A percentile compares a stretch with the other conserved stretches of the same genome.
Conservation (phyloP, 257 asterid genomes). For the Rehmannia glutinosa region DNA sequence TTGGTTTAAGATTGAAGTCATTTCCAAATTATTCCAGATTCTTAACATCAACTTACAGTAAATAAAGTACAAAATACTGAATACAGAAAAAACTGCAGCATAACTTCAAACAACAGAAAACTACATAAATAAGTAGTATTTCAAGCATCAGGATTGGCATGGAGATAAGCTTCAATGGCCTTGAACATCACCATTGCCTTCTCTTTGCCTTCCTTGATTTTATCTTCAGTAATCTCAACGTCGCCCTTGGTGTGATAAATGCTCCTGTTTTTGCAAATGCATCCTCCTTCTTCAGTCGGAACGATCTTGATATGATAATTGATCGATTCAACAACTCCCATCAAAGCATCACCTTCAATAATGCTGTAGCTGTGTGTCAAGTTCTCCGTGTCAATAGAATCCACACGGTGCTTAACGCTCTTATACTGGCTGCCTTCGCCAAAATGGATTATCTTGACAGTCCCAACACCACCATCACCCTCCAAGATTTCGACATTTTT, state of each 20-base stretch:
- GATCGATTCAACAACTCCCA: not conserved
- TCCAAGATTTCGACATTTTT: slow-evolving; percentile 2
- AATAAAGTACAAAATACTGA: too few relatives aligned
- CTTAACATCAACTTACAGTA: too few relatives aligned
- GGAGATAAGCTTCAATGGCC: slow-evolving; percentile 28
- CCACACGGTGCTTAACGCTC: slow-evolving; percentile 7
- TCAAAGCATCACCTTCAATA: slow-evolving; percentile 2
- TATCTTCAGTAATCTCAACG: slow-evolving; percentile 19
- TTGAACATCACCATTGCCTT: slow-evolving; percentile 18
- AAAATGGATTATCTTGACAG: not conserved
- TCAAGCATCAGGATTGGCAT: slow-evolving; percentile 11
- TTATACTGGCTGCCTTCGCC: slow-evolving; percentile 7
- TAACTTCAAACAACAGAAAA: too few relatives aligned
- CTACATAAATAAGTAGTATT: not conserved
- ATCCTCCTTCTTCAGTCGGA: slow-evolving; percentile 1
- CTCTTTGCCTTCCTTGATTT: slow-evolving; percentile 25
- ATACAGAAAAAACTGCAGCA: too few relatives aligned
- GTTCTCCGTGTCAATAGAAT: not conserved
- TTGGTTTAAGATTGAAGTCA: too few relatives aligned
- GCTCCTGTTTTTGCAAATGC: not conserved
- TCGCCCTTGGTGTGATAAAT: slow-evolving; percentile 12
- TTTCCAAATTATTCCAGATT: too few relatives aligned
- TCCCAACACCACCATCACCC: slow-evolving; percentile 4
- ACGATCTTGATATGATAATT: not conserved
- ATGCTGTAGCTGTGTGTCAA: not conserved